Evolutionary conservation across 169 alveolate genomes (phyloP).

Genomic region (Plasmodium relictum): DNA sequence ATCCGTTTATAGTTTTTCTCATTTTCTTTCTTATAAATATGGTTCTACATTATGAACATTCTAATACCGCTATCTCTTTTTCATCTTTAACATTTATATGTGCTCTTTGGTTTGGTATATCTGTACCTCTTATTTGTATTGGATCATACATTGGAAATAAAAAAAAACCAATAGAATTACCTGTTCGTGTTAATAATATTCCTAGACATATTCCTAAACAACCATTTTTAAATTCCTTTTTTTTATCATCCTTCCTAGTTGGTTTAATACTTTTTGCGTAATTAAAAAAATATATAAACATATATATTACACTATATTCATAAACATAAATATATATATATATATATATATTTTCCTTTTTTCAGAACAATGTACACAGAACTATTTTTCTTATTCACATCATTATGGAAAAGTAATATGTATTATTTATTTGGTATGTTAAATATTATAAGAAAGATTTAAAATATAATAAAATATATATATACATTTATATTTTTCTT

Average conservation of each 20-base stretch:
- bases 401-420: conserved; percentile 89
- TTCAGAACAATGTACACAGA: conserved; percentile 85
- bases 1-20: conserved; percentile 33
- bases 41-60: conserved; percentile 62
- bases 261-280: conserved; percentile 88
- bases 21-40: conserved; percentile 28
- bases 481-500: not conserved
- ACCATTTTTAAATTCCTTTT: conserved; percentile 87
- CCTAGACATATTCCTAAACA: conserved; percentile 90
- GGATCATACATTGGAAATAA: conserved; percentile 86
- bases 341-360: not conserved
- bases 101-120: conserved; percentile 86
- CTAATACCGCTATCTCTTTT: conserved; percentile 61
- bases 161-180: conserved; percentile 84
- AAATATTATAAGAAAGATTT: not conserved
- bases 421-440: conserved; percentile 86
- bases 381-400: conserved; percentile 82
- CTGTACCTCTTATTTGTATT: conserved; percentile 87
- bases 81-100: conserved; percentile 43
- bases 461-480: not conserved
- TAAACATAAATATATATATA: not conserved
- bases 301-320: not conserved
- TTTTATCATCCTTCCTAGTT: conserved; percentile 82
- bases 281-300: not conserved
- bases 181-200: conserved; percentile 90